A percentile compares a stretch with the other conserved stretches of the same genome.
Conservation (phyloP, 805 yeast genomes). For the Candida nanaspora region DNA sequence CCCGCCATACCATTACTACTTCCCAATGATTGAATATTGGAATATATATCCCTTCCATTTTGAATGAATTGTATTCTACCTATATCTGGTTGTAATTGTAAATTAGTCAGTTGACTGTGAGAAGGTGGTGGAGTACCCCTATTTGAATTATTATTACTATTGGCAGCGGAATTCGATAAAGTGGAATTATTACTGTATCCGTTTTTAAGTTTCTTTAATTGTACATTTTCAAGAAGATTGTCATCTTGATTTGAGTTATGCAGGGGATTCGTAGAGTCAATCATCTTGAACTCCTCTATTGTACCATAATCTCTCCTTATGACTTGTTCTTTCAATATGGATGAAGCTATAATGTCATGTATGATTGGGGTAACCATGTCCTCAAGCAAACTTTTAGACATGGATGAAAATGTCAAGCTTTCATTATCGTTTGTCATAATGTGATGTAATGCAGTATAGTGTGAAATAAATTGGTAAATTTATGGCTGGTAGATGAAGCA, state of each 20-base stretch:
- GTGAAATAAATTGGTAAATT: neutral
- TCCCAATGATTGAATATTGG: constrained; percentile 7
- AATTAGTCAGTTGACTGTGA: neutral
- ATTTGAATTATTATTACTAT: neutral
- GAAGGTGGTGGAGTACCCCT: neutral
- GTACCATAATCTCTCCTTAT: constrained; percentile 25
- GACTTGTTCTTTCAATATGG: constrained; percentile 24
- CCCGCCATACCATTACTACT: neutral
- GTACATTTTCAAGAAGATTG: neutral
- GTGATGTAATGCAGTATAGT: too few species aligned
- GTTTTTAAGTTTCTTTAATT: neutral
- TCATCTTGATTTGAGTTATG: neutral
- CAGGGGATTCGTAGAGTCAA: constrained; percentile 11
- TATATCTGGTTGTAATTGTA: constrained; percentile 14
- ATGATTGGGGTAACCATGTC: constrained; percentile 28
- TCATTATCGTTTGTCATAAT: constrained; percentile 7
- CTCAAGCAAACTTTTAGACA: constrained; percentile 23
- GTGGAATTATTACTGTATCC: neutral
- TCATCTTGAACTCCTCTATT: constrained; percentile 15
- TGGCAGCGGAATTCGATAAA: neutral
- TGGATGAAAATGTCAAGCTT: constrained; percentile 21
- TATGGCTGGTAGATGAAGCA: neutral
- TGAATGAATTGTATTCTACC: constrained; percentile 20
- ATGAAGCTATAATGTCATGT: constrained; percentile 23
- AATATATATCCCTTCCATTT: constrained; percentile 26